Conservation (phyloP, 2,329 filamentous ascomycete genomes). For the Chaetomiaceae sp. region DNA sequence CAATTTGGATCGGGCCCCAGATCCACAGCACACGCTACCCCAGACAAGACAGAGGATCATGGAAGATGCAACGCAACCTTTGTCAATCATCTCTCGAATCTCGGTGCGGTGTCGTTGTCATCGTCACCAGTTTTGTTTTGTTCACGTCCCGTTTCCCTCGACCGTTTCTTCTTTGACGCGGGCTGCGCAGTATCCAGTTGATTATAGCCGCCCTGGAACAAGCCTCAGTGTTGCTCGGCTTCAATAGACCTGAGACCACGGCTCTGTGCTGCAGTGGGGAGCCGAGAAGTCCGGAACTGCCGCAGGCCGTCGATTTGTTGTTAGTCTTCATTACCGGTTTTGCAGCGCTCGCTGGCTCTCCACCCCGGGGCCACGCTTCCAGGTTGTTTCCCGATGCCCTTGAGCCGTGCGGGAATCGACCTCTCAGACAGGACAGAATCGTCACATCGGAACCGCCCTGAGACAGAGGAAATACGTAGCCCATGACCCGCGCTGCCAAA, state of each 20-base stretch:
- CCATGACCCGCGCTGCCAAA: too few species aligned
- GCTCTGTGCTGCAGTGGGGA: not conserved
- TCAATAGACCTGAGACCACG: constrained; percentile 12
- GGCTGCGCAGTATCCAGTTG: too few species aligned
- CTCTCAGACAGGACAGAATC: too few species aligned
- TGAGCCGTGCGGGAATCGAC: too few species aligned
- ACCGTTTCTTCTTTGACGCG: too few species aligned
- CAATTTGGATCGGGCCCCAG: not conserved
- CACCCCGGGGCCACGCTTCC: constrained; percentile 1
- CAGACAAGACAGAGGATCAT: constrained; percentile 4
- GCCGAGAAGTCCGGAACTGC: not conserved
- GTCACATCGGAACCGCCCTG: not conserved
- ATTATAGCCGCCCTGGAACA: not conserved
- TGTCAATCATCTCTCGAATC: too few species aligned
- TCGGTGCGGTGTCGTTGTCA: too few species aligned
- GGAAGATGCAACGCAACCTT: constrained; percentile 3
- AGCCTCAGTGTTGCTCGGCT: not conserved
- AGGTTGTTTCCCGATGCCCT: constrained; percentile 3
- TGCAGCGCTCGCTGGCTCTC: not conserved
- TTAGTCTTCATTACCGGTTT: too few species aligned
- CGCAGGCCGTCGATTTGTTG: not conserved
- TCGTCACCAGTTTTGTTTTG: too few species aligned
- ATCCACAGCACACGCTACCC: not conserved
- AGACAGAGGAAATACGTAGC: too few species aligned
- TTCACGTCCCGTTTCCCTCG: too few species aligned